phyloP scores from a whole-genome alignment of 1,284 basidiomycete genomes.

The Wallemia mellicola region DNA sequence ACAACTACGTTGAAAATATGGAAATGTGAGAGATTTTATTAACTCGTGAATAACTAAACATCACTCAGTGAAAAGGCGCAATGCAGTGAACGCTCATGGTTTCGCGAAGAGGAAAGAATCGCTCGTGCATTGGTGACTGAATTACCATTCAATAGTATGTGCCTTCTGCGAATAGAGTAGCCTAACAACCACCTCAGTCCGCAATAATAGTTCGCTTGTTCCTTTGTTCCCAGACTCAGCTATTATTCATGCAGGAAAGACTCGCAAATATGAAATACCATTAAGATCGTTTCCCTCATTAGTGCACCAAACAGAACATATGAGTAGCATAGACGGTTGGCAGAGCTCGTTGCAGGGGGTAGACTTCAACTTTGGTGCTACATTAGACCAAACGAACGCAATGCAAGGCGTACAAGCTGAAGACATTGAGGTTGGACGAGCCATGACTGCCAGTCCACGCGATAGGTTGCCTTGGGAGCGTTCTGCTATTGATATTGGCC shows the following conservation, averaged over 20 bases:
- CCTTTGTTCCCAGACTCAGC: background rate
- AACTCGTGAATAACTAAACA: background rate
- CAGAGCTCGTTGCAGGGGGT: background rate
- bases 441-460: background rate
- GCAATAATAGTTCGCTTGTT: background rate
- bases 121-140: background rate
- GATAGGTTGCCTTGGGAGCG: background rate
- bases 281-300: too few species aligned
- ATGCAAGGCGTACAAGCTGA: background rate
- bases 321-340: too few species aligned
- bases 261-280: too few species aligned
- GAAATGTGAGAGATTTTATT: background rate
- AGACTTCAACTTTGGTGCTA: background rate
- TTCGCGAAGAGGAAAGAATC: background rate
- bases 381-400: background rate
- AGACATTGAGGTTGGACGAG: background rate
- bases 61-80: background rate
- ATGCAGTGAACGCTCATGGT: background rate
- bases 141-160: background rate
- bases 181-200: background rate
- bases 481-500: background rate
- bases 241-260: too few species aligned
- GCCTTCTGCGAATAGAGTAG: background rate
- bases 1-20: background rate
- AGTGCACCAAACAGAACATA: too few species aligned